phyloP scores from a whole-genome alignment of 1,139 yeast genomes.

The Yamadazyma pseudoaaseri region DNA sequence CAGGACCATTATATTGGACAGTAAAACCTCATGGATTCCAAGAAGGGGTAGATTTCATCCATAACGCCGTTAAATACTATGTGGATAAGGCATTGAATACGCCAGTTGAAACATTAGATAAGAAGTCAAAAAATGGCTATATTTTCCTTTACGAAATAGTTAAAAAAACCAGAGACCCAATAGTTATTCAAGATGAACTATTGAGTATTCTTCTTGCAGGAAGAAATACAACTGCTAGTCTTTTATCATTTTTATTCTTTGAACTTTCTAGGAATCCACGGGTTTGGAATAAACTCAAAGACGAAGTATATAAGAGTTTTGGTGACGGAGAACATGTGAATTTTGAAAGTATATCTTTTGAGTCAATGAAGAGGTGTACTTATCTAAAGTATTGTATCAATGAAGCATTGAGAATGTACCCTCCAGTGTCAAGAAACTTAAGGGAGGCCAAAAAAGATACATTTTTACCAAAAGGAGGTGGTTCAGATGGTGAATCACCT shows the following conservation, averaged over 20 bases:
- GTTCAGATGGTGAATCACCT: conserved; percentile 41
- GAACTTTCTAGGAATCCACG: conserved; percentile 42
- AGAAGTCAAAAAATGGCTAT: conserved; percentile 34
- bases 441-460: conserved; percentile 34
- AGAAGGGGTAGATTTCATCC: conserved; percentile 21
- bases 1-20: conserved; percentile 28
- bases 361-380: conserved; percentile 46
- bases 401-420: conserved; percentile 52
- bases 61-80: conserved; percentile 24
- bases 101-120: conserved; percentile 24
- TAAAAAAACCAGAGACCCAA: conserved; percentile 45
- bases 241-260: conserved; percentile 42
- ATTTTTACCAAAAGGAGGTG: conserved; percentile 53
- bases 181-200: conserved; percentile 45
- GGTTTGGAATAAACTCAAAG: conserved; percentile 33
- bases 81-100: conserved; percentile 24
- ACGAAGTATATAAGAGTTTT: conserved; percentile 28
- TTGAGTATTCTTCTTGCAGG: conserved; percentile 51
- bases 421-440: conserved; percentile 51
- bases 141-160: conserved; percentile 46
- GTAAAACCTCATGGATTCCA: conserved; percentile 22
- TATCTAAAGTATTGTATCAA: conserved; percentile 48
- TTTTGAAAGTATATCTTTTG: conserved; percentile 32
- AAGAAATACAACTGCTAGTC: conserved; percentile 53
- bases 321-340: conserved; percentile 19